These are phyloP conservation scores for Solanum bulbocastanum DNA, from an alignment of 257 asterid genomes.

Conservation along the genomic window DNA sequence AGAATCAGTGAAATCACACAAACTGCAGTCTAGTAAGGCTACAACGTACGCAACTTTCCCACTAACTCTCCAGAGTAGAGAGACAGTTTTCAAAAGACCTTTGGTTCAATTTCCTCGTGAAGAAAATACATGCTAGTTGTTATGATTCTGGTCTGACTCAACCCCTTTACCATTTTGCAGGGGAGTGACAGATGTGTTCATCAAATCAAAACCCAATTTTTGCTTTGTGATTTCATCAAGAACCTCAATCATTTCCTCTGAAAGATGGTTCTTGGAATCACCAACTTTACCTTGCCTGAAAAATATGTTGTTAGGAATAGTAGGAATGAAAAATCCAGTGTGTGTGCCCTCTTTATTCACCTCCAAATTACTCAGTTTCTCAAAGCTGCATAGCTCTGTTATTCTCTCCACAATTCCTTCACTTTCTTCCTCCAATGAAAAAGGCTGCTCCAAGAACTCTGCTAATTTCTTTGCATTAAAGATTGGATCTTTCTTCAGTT, in stretches of 20 bases:
- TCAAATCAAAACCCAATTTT: not conserved
- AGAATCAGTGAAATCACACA: not conserved
- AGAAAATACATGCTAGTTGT: not conserved
- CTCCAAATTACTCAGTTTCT: slow-evolving; percentile 16
- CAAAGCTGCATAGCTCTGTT: slow-evolving; percentile 16
- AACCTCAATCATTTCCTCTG: slow-evolving; percentile 8
- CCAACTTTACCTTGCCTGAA: slow-evolving; percentile 21
- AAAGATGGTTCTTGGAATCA: slow-evolving; percentile 14
- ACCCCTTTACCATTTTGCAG: not conserved
- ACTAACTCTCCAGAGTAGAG: not conserved
- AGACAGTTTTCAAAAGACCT: not conserved
- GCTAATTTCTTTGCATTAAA: slow-evolving; percentile 3
- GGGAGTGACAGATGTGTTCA: not conserved
- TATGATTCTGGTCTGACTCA: not conserved
- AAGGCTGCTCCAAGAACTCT: slow-evolving; percentile 8
- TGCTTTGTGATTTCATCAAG: slow-evolving; percentile 10
- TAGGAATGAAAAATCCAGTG: not conserved
- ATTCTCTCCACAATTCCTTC: not conserved
- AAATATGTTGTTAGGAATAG: slow-evolving; percentile 2
- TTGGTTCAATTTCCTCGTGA: not conserved
- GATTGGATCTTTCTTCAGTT: slow-evolving; percentile 10
- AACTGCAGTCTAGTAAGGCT: too few relatives aligned
- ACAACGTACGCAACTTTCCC: too few relatives aligned
- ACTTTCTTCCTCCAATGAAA: slow-evolving; percentile 1
- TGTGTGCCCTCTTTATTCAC: slow-evolving; percentile 13